Conservation (phyloP, 805 yeast genomes). For the Kurtzmaniella fragi region DNA sequence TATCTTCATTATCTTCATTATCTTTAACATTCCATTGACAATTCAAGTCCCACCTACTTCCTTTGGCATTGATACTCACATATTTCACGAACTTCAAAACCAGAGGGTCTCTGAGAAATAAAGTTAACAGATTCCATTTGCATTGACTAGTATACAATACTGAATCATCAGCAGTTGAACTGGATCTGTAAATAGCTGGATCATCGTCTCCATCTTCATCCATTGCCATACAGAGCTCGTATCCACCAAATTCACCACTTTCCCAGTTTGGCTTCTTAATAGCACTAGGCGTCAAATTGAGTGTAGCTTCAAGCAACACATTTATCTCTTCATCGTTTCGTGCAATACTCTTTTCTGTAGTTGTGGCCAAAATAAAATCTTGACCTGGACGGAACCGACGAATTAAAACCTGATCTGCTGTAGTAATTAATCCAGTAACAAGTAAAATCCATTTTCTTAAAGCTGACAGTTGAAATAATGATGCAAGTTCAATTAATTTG, state of each 20-base stretch:
- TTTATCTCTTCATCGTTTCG: constrained; percentile 33
- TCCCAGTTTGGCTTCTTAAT: constrained; percentile 66
- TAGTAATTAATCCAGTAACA: constrained; percentile 58
- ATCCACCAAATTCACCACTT: constrained; percentile 88
- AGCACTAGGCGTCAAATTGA: constrained; percentile 71
- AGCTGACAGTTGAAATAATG: constrained; percentile 53
- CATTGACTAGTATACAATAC: constrained; percentile 79
- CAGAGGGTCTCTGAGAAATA: constrained; percentile 77
- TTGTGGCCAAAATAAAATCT: constrained; percentile 88
- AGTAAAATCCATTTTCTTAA: constrained; percentile 66
- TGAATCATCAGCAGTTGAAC: constrained; percentile 59
- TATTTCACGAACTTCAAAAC: constrained; percentile 92
- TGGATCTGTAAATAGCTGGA: constrained; percentile 72
- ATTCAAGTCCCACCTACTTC: constrained; percentile 87
- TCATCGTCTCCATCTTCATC: constrained; percentile 57
- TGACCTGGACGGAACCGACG: constrained; percentile 93
- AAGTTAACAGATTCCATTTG: constrained; percentile 70
- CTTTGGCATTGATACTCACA: constrained; percentile 80
- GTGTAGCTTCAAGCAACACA: constrained; percentile 68
- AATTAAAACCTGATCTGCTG: constrained; percentile 63
- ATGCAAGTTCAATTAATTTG: constrained; percentile 49
- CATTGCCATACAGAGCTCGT: constrained; percentile 82
- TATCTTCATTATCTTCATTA: constrained; percentile 30
- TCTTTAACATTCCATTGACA: constrained; percentile 72
- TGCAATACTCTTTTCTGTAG: constrained; percentile 37